Conservation (phyloP, 805 yeast species). For the Wickerhamiella bombiphila region DNA sequence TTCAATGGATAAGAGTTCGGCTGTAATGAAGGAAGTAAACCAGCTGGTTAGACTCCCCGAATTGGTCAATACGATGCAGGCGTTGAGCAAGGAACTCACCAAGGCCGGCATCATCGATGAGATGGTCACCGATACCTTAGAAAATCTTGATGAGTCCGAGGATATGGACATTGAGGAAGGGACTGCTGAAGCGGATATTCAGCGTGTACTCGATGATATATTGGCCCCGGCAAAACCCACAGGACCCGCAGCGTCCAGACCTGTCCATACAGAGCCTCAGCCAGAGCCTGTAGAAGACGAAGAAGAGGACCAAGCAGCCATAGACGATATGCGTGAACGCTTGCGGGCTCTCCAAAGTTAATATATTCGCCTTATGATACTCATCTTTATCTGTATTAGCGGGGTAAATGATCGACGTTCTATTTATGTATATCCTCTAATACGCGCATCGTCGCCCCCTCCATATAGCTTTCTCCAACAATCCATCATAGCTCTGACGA, state of each 20-base stretch:
- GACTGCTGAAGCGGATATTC: slow-evolving; percentile 22
- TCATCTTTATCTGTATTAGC: neutral
- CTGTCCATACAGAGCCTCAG: slow-evolving; percentile 17
- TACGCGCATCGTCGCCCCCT: neutral
- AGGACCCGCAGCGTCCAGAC: slow-evolving; percentile 8
- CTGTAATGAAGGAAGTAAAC: slow-evolving; percentile 80
- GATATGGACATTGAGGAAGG: slow-evolving; percentile 31
- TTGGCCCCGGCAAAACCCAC: slow-evolving; percentile 40
- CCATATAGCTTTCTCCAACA: neutral
- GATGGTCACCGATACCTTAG: slow-evolving; percentile 87
- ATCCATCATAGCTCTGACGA: slow-evolving; percentile 1
- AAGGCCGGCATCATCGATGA: slow-evolving; percentile 60
- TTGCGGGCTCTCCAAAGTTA: slow-evolving; percentile 64
- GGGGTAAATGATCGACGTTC: too few species aligned
- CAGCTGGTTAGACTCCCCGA: slow-evolving; percentile 65
- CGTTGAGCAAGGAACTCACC: slow-evolving; percentile 71
- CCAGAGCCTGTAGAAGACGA: slow-evolving; percentile 30
- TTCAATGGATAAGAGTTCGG: slow-evolving; percentile 62
- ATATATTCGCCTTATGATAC: neutral
- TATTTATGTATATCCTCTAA: neutral
- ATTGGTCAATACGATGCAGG: slow-evolving; percentile 68
- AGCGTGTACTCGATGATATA: slow-evolving; percentile 30
- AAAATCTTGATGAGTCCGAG: slow-evolving; percentile 47
- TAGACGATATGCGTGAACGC: slow-evolving; percentile 80
- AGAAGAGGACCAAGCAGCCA: slow-evolving; percentile 58